phyloP scores from a whole-genome alignment of 768 basidiomycete species.

The Rhizopogon rudus region DNA sequence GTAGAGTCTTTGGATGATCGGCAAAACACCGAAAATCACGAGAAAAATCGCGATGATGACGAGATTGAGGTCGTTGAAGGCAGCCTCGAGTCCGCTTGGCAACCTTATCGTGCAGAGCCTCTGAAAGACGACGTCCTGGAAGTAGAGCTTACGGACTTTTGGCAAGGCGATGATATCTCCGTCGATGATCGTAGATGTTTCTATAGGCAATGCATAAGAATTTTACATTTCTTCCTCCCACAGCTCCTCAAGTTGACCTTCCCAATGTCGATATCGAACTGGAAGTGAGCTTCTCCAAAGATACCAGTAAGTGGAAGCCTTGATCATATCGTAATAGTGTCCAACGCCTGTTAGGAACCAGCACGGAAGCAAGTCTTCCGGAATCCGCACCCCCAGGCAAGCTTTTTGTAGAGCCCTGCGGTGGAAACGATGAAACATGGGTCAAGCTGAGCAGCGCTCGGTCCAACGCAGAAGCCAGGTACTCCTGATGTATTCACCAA shows the following conservation, averaged over 20 bases:
- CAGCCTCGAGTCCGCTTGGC: slow-evolving; percentile 9
- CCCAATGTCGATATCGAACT: slow-evolving; percentile 31
- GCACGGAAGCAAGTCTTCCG: slow-evolving; percentile 34
- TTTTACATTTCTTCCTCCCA: background rate
- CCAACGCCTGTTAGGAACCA: slow-evolving; percentile 20
- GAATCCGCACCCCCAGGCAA: slow-evolving; percentile 34
- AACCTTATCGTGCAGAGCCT: background rate
- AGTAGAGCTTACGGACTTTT: background rate
- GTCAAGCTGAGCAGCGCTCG: slow-evolving; percentile 8
- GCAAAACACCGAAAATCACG: background rate
- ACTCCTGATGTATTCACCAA: background rate
- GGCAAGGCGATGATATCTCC: background rate
- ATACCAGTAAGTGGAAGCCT: slow-evolving; percentile 29
- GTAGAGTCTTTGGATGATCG: background rate
- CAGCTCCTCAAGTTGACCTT: slow-evolving; percentile 12
- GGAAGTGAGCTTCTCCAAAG: slow-evolving; percentile 36
- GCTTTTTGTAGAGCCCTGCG: slow-evolving; percentile 34
- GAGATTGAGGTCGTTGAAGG: background rate
- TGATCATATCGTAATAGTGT: background rate
- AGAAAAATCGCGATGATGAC: background rate
- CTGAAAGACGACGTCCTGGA: background rate
- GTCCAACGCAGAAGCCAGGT: slow-evolving; percentile 19
- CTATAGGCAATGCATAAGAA: background rate
- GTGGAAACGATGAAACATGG: slow-evolving; percentile 25
- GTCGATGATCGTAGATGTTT: background rate